A percentile compares a stretch with the other conserved stretches of the same genome.
Conservation (phyloP, 164 flowering plant genomes). For the Tetrastigma voinierianum region DNA sequence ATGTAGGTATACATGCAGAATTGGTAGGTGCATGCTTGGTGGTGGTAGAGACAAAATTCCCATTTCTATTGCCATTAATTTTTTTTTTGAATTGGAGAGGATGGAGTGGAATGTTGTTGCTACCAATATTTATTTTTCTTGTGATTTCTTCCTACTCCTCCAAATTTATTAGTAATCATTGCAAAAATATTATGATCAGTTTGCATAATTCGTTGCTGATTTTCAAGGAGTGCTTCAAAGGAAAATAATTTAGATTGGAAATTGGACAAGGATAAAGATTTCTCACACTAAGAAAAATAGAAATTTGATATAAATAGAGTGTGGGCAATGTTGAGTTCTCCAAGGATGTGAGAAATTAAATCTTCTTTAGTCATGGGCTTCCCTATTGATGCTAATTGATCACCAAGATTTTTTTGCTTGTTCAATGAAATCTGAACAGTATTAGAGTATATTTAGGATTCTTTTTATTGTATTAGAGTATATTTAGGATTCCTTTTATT, state of each 20-base stretch:
- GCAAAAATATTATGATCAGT: constrained; percentile 4
- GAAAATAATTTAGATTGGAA: constrained; percentile 5
- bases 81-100: constrained; percentile 1
- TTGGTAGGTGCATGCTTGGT: too few relatives aligned
- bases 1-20: background rate
- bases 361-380: too few relatives aligned
- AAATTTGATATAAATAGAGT: constrained; percentile 1
- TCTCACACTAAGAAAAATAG: constrained; percentile 1
- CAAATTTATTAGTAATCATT: constrained; percentile 1
- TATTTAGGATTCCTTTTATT: too few relatives aligned
- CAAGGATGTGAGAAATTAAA: constrained; percentile 4
- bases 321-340: constrained; percentile 4
- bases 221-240: constrained; percentile 6
- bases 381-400: too few relatives aligned
- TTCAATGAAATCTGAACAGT: too few relatives aligned
- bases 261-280: background rate
- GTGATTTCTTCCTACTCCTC: constrained; percentile 1
- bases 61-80: background rate
- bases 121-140: constrained; percentile 3
- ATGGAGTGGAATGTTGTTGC: too few relatives aligned
- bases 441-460: too few relatives aligned
- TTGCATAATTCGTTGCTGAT: constrained; percentile 3
- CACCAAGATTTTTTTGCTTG: too few relatives aligned
- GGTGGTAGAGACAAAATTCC: too few relatives aligned
- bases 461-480: too few relatives aligned